These are phyloP conservation scores for Acanthamoeba lenticulata DNA, from an alignment of 208 protist genomes.

Conservation along the genomic window DNA sequence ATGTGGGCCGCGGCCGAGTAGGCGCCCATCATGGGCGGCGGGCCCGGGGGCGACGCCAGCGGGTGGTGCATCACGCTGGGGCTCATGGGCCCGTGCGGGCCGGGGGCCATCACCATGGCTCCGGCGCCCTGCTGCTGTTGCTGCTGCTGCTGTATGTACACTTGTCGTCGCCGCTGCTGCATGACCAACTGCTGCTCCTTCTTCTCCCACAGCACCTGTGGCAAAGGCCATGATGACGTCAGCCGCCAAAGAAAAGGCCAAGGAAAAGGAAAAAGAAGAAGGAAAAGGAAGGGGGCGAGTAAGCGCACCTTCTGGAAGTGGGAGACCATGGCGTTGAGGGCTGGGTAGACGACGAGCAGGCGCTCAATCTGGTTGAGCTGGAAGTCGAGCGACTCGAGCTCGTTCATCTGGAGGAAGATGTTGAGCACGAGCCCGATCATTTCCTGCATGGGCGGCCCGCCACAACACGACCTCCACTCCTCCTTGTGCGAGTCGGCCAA, in stretches of 20 bases:
- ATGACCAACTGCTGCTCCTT: not conserved
- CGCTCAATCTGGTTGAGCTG: conserved; percentile 27
- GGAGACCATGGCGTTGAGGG: not conserved
- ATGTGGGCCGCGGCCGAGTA: not conserved
- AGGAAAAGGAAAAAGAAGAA: not conserved
- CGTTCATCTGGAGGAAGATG: conserved; percentile 11
- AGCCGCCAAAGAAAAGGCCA: not conserved
- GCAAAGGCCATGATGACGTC: not conserved
- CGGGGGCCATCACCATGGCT: too few relatives aligned
- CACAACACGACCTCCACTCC: not conserved
- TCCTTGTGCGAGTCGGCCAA: not conserved
- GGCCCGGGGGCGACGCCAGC: not conserved
- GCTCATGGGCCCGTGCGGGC: not conserved
- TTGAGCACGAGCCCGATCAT: conserved; percentile 8
- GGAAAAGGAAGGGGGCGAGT: not conserved
- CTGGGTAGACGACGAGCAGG: not conserved
- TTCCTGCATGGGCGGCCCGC: not conserved
- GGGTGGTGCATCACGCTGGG: not conserved
- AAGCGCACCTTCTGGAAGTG: not conserved
- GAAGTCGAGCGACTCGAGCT: not conserved
- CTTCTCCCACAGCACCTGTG: not conserved
- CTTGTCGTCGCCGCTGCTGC: not conserved
- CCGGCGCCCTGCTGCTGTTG: not conserved
- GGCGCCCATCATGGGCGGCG: not conserved
- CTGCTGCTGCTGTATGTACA: not conserved